phyloP scores from a whole-genome alignment of 2,329 filamentous ascomycete species.

The Fusarium kyushuense region DNA sequence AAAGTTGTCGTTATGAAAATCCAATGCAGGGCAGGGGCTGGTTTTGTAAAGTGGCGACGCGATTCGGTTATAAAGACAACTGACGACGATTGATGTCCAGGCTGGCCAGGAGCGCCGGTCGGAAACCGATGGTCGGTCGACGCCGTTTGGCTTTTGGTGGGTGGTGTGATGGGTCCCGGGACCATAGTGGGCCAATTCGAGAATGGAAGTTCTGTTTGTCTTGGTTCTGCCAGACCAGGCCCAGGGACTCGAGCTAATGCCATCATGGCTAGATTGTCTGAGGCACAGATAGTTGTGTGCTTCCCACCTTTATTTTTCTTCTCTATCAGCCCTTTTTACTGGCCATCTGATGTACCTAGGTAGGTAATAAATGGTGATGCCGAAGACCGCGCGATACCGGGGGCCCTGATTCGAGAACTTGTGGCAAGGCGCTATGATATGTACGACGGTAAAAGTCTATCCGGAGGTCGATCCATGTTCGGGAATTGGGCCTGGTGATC shows the following conservation, averaged over 20 bases:
- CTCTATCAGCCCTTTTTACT: conserved; percentile 29
- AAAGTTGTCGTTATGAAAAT: conserved; percentile 21
- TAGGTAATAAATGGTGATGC: conserved; percentile 37
- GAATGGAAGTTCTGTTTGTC: conserved; percentile 24
- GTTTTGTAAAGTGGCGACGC: conserved; percentile 40
- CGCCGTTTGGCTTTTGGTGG: conserved; percentile 29
- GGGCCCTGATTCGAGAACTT: conserved; percentile 39
- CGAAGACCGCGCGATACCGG: conserved; percentile 30
- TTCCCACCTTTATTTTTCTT: conserved; percentile 30
- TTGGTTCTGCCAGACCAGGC: conserved; percentile 31
- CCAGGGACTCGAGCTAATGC: conserved; percentile 27
- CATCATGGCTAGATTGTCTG: conserved; percentile 33
- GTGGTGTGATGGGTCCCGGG: conserved; percentile 48
- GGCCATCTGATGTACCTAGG: conserved; percentile 38
- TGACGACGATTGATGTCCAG: conserved; percentile 37
- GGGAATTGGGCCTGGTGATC: conserved; percentile 30
- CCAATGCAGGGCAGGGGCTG: conserved; percentile 5
- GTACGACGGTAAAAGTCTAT: neutral
- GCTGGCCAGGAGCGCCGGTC: conserved; percentile 39
- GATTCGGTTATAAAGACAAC: conserved; percentile 46
- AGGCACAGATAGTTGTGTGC: conserved; percentile 37
- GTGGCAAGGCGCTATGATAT: conserved; percentile 26
- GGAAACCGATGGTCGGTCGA: conserved; percentile 47
- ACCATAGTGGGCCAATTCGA: conserved; percentile 47
- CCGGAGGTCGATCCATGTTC: conserved; percentile 19